phyloP scores from a whole-genome alignment of 495 filamentous ascomycete genomes.

The Lasiosphaeria hispida region DNA sequence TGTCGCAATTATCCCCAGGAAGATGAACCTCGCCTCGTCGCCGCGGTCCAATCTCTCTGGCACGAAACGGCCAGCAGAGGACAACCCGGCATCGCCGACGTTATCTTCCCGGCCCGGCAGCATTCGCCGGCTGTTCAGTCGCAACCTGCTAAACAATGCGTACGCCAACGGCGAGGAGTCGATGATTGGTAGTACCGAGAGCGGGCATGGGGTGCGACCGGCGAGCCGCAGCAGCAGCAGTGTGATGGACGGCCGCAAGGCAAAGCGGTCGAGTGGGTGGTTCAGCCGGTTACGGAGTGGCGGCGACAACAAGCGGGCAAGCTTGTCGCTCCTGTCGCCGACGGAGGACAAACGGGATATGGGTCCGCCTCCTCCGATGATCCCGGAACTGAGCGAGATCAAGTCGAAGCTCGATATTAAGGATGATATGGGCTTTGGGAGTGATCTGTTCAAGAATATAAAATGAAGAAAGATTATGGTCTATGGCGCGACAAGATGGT shows the following conservation, averaged over 20 bases:
- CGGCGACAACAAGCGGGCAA: constrained; percentile 33
- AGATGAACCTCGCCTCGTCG: constrained; percentile 23
- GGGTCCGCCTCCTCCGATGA: constrained; percentile 56
- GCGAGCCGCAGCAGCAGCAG: constrained; percentile 36
- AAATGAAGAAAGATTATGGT: constrained; percentile 24
- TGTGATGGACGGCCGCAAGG: constrained; percentile 39
- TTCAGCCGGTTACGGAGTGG: constrained; percentile 43
- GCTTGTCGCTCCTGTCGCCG: constrained; percentile 18
- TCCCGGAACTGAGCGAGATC: constrained; percentile 56
- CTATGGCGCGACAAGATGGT: neutral
- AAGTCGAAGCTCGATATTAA: constrained; percentile 44
- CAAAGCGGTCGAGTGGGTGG: constrained; percentile 50
- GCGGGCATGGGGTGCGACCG: constrained; percentile 30
- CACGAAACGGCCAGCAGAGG: constrained; percentile 41
- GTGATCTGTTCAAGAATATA: constrained; percentile 61
- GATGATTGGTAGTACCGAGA: neutral
- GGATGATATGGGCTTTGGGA: constrained; percentile 45
- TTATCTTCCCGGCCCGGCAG: constrained; percentile 42
- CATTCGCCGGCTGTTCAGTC: constrained; percentile 47
- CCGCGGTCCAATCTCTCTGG: constrained; percentile 31
- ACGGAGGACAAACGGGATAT: constrained; percentile 38
- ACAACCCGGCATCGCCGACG: constrained; percentile 44
- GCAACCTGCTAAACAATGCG: constrained; percentile 43
- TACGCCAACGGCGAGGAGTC: constrained; percentile 38
- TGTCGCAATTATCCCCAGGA: neutral